A percentile compares a stretch with the other conserved stretches of the same genome.
phyloP scores from a whole-genome alignment of 1,139 yeast species.

The Blastobotrys indianensis region DNA sequence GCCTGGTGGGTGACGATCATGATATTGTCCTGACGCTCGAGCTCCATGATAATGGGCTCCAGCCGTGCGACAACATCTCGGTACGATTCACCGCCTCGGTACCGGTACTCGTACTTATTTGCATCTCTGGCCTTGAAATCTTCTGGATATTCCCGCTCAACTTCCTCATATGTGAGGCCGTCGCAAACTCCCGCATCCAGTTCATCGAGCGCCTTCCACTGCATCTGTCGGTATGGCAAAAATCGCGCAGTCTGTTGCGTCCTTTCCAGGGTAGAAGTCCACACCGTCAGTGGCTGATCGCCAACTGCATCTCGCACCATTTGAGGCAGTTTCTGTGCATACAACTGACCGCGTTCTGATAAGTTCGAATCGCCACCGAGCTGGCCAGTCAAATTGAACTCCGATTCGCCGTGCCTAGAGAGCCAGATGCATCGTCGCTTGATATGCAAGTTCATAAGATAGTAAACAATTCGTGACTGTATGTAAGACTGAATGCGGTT shows the following conservation, averaged over 20 bases:
- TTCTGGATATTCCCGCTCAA: constrained; percentile 78
- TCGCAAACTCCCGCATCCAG: constrained; percentile 98
- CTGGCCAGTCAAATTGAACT: constrained; percentile 86
- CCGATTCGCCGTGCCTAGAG: constrained; percentile 93
- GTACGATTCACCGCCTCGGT: constrained; percentile 95
- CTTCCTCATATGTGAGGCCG: constrained; percentile 86
- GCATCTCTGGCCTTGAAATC: constrained; percentile 95
- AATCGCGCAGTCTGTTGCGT: constrained; percentile 90
- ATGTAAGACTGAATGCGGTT: constrained; percentile 83
- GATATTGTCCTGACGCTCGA: constrained; percentile 94
- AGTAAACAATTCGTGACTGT: constrained; percentile 89
- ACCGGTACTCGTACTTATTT: constrained; percentile 90
- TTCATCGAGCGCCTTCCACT: constrained; percentile 97
- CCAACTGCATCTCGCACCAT: constrained; percentile 71
- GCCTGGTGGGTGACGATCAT: constrained; percentile 97
- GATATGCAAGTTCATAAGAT: constrained; percentile 90
- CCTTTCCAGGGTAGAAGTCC: constrained; percentile 91
- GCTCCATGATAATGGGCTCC: constrained; percentile 96
- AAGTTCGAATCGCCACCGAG: constrained; percentile 93
- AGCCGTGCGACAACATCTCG: constrained; percentile 90
- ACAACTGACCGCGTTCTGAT: constrained; percentile 78
- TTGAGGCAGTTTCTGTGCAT: constrained; percentile 77
- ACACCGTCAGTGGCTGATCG: constrained; percentile 75
- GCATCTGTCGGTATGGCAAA: constrained; percentile 75
- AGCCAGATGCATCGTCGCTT: constrained; percentile 90